Evolutionary conservation across 2,329 filamentous ascomycete genomes (phyloP).

Genomic region (Xylaria sp.): DNA sequence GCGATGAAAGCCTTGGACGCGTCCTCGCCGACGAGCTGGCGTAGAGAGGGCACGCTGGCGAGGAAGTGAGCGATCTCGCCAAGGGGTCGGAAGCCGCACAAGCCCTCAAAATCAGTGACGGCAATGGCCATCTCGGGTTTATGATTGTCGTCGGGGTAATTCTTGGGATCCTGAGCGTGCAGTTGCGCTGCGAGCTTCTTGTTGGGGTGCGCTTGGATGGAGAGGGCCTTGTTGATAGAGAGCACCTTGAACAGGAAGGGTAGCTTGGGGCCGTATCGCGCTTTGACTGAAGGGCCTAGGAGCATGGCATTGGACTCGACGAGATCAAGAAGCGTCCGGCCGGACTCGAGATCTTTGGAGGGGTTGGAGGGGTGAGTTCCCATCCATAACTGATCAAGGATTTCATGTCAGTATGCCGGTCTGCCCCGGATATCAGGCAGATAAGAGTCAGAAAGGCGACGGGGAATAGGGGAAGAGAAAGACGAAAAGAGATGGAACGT

Average conservation of each 20-base stretch:
- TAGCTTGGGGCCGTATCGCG: conserved; percentile 82
- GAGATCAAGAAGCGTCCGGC: conserved; percentile 86
- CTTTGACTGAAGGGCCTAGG: conserved; percentile 76
- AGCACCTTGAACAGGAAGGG: conserved; percentile 99
- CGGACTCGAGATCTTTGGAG: conserved; percentile 86
- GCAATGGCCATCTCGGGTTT: conserved; percentile 99
- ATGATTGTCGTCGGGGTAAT: conserved; percentile 99
- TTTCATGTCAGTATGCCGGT: conserved; percentile 20
- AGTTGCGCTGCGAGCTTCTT: conserved; percentile 92
- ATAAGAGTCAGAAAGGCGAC: not conserved
- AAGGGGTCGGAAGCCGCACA: conserved; percentile 93
- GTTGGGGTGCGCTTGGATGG: conserved; percentile 96
- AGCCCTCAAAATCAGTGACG: conserved; percentile 92
- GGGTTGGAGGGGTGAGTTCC: conserved; percentile 96
- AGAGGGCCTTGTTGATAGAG: conserved; percentile 93
- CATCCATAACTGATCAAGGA: conserved; percentile 84
- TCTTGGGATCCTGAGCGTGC: conserved; percentile 85
- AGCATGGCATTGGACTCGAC: conserved; percentile 87
- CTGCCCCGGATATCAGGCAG: not conserved
- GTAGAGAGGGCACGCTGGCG: conserved; percentile 68
- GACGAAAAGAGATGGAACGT: conserved; percentile 39
- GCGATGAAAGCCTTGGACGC: conserved; percentile 66
- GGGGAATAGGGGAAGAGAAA: not conserved
- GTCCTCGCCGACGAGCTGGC: conserved; percentile 72
- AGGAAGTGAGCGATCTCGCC: conserved; percentile 85